Conservation (phyloP, 1,284 basidiomycete genomes). For the Trichosporon sp. region DNA sequence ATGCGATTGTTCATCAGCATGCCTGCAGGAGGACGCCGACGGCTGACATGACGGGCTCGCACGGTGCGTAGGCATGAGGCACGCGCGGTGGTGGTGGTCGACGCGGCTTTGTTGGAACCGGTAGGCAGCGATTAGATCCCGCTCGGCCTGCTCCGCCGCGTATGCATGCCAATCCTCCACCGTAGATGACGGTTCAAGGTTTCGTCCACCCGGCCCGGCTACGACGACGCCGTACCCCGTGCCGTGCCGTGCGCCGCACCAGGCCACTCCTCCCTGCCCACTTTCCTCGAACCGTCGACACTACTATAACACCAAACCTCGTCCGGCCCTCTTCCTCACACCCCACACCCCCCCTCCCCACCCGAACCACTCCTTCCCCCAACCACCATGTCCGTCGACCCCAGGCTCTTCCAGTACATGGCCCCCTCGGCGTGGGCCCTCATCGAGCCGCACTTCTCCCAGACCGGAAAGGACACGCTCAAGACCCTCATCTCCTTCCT, state of each 20-base stretch:
- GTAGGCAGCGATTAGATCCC: background rate
- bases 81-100: no score
- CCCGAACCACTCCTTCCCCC: background rate
- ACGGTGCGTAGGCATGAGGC: no score
- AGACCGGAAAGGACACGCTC: slow-evolving; percentile 78
- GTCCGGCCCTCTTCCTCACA: background rate
- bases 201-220: background rate
- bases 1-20: no score
- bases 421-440: slow-evolving; percentile 28
- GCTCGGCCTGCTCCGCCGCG: background rate
- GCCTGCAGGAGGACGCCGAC: no score
- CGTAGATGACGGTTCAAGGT: background rate
- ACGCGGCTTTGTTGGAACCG: background rate
- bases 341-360: background rate
- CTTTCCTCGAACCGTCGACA: background rate
- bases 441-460: slow-evolving; percentile 84
- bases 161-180: background rate
- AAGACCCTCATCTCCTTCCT: slow-evolving; percentile 79
- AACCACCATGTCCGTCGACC: slow-evolving; percentile 20
- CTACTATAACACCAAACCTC: background rate
- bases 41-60: no score
- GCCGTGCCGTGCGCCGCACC: no score
- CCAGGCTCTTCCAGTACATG: slow-evolving; percentile 24
- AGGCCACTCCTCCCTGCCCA: background rate
- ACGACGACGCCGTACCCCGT: background rate